phyloP scores from a whole-genome alignment of 2,329 filamentous ascomycete species.

The Septoria linicola region DNA sequence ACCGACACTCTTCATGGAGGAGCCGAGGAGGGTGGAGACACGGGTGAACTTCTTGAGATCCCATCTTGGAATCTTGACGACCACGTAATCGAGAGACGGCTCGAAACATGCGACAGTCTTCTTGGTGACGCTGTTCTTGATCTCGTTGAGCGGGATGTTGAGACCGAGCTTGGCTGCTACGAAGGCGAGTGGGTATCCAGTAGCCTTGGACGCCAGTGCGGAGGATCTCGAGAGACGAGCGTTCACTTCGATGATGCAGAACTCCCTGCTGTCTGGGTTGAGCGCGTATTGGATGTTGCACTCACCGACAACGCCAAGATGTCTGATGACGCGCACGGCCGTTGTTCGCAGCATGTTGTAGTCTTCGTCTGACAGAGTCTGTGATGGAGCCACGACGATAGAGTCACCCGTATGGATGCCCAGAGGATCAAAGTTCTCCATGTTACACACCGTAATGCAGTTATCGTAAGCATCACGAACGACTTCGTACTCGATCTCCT shows the following conservation, averaged over 20 bases:
- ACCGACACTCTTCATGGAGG: constrained; percentile 99
- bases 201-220: constrained; percentile 93
- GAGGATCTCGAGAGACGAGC: constrained; percentile 93
- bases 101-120: constrained; percentile 97
- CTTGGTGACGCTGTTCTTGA: constrained; percentile 93
- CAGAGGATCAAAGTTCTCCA: constrained; percentile 99
- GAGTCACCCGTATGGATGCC: constrained; percentile 98
- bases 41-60: constrained; percentile 98
- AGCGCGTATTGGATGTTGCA: constrained; percentile 99
- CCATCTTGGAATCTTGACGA: constrained; percentile 98
- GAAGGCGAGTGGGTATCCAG: constrained; percentile 92
- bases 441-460: constrained; percentile 99
- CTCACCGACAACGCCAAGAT: constrained; percentile 95
- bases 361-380: constrained; percentile 94
- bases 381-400: constrained; percentile 94
- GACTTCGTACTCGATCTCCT: constrained; percentile 98
- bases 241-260: constrained; percentile 99
- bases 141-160: constrained; percentile 91
- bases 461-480: constrained; percentile 94
- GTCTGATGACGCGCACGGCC: constrained; percentile 93
- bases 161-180: constrained; percentile 96
- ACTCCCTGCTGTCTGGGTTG: constrained; percentile 92
- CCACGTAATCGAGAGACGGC: constrained; percentile 94
- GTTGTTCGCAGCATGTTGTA: constrained; percentile 99
- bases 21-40: constrained; percentile 91